phyloP scores from a whole-genome alignment of 2,329 filamentous ascomycete genomes.

The Cytospora piceae region DNA sequence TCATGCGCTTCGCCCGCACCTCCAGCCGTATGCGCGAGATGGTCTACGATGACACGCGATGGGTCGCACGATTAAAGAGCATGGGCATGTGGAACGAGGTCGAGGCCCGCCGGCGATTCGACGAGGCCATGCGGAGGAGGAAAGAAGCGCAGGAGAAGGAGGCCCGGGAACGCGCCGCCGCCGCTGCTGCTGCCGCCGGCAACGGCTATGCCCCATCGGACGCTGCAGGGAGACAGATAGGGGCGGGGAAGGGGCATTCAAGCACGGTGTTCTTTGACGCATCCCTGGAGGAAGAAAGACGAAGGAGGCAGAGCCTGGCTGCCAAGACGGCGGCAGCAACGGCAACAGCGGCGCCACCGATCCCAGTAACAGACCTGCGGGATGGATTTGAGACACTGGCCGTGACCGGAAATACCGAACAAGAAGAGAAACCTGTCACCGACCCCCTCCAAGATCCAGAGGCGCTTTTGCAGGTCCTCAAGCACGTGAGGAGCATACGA shows the following conservation, averaged over 20 bases:
- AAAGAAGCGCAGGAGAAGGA: conserved; percentile 62
- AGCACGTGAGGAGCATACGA: conserved; percentile 74
- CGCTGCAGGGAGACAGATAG: conserved; percentile 20
- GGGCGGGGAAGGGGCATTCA: conserved; percentile 25
- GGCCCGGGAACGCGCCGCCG: conserved; percentile 44
- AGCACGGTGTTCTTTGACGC: conserved; percentile 76
- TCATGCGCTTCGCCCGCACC: conserved; percentile 81
- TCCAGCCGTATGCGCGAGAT: conserved; percentile 92
- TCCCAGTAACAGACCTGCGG: conserved; percentile 35
- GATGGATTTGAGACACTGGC: conserved; percentile 84
- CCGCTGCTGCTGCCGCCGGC: conserved; percentile 33
- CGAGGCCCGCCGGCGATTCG: conserved; percentile 80
- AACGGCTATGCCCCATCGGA: conserved; percentile 20
- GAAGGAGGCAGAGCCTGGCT: conserved; percentile 41
- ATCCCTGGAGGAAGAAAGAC: conserved; percentile 65
- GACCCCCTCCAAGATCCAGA: conserved; percentile 61
- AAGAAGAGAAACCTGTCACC: conserved; percentile 37
- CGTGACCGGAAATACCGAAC: conserved; percentile 44
- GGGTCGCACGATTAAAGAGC: conserved; percentile 81
- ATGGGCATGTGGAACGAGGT: conserved; percentile 93
- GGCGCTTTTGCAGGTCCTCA: conserved; percentile 70
- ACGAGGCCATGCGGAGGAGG: conserved; percentile 67
- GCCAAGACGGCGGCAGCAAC: conserved; percentile 38
- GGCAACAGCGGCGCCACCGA: conserved; percentile 37
- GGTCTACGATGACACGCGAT: conserved; percentile 97